These are phyloP conservation scores for Aspergillus arachidicola DNA, from an alignment of 2,329 filamentous ascomycete genomes.

Conservation along the genomic window DNA sequence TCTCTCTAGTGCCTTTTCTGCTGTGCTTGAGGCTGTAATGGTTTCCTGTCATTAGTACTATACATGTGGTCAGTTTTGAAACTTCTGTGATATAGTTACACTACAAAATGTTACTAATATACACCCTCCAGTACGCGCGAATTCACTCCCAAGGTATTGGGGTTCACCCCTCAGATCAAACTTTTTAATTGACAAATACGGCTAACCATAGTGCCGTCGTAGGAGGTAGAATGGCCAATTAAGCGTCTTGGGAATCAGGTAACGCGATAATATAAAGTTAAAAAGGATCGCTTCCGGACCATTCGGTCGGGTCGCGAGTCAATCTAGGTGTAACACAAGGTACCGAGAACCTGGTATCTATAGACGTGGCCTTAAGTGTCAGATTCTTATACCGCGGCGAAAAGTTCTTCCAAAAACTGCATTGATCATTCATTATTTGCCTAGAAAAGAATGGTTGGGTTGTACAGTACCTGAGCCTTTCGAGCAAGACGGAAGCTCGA, in stretches of 20 bases:
- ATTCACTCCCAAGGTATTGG: background rate
- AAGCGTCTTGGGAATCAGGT: background rate
- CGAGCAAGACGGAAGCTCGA: background rate
- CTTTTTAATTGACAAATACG: background rate
- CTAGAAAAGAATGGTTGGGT: background rate
- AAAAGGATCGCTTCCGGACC: background rate
- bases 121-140: background rate
- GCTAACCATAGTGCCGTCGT: background rate
- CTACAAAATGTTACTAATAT: background rate
- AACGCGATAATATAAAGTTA: slow-evolving; percentile 1
- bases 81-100: background rate
- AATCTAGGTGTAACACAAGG: background rate
- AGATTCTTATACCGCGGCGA: background rate
- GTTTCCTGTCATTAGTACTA: background rate
- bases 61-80: background rate
- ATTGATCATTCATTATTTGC: background rate
- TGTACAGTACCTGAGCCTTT: background rate
- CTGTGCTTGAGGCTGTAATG: background rate
- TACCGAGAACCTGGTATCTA: slow-evolving; percentile 1
- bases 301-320: background rate
- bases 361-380: background rate
- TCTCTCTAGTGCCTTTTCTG: background rate
- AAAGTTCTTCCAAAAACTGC: background rate
- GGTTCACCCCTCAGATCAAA: background rate
- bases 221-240: background rate